Conservation (phyloP, 139 green algal genomes). For the Chlamydomonas eustigma region DNA sequence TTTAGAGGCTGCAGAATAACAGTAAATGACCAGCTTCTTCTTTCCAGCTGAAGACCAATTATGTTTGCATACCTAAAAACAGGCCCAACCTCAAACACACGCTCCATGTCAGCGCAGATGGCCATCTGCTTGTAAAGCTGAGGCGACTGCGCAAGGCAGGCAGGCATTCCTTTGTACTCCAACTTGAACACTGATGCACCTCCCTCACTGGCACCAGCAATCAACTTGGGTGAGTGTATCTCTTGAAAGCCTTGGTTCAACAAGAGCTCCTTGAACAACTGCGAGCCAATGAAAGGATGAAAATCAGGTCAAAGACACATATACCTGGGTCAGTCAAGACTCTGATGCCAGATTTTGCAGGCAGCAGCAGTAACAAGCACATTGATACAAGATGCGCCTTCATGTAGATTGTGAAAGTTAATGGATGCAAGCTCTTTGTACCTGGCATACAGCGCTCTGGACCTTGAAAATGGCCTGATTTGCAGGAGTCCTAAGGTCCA, state of each 20-base stretch:
- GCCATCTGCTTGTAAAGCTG: constrained; percentile 99
- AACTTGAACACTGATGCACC: constrained; percentile 91
- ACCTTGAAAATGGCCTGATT: constrained; percentile 97
- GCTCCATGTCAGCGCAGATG: constrained; percentile 85
- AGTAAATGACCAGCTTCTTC: too few species aligned
- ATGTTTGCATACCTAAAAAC: constrained; percentile 98
- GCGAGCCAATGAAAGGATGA: too few species aligned
- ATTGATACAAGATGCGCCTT: too few species aligned
- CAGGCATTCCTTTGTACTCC: constrained; percentile 90
- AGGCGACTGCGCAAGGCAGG: constrained; percentile 91
- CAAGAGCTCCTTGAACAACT: constrained; percentile 10
- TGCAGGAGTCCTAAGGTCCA: constrained; percentile 95
- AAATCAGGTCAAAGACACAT: too few species aligned
- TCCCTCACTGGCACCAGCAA: constrained; percentile 34
- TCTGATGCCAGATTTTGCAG: too few species aligned
- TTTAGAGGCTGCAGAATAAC: too few species aligned
- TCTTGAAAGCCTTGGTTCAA: constrained; percentile 71
- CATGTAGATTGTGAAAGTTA: too few species aligned
- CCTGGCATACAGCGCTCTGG: constrained; percentile 83
- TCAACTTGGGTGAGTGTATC: constrained; percentile 95
- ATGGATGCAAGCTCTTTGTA: too few species aligned
- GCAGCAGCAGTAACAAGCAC: too few species aligned
- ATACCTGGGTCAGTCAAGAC: too few species aligned
- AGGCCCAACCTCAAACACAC: constrained; percentile 95
- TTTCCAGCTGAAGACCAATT: too few species aligned